These are phyloP conservation scores for Serendipita sp. DNA, from an alignment of 768 basidiomycete genomes.

Conservation along the genomic window DNA sequence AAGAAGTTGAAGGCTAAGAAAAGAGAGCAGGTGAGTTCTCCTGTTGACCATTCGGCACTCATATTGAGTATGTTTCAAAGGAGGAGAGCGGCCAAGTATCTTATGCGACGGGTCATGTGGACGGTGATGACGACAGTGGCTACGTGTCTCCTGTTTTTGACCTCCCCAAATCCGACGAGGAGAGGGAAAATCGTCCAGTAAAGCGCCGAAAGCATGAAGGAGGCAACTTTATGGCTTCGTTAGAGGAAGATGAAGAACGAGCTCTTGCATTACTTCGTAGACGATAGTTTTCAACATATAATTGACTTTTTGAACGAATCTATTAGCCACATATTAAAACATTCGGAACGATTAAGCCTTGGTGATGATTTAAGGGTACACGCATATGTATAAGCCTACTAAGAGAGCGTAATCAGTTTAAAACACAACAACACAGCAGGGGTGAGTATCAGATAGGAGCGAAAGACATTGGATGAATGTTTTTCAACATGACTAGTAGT, in stretches of 20 bases:
- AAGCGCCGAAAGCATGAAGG: slow-evolving; percentile 19
- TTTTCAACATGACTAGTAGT: slow-evolving; percentile 18
- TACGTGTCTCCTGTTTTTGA: slow-evolving; percentile 60
- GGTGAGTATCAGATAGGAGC: slow-evolving; percentile 26
- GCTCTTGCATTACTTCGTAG: slow-evolving; percentile 37
- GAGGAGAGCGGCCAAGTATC: background rate
- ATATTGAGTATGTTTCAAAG: background rate
- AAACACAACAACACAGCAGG: background rate
- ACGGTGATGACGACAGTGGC: slow-evolving; percentile 27
- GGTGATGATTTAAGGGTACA: too few species aligned
- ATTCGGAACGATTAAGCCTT: too few species aligned
- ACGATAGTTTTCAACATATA: too few species aligned
- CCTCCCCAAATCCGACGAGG: slow-evolving; percentile 22
- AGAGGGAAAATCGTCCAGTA: slow-evolving; percentile 17
- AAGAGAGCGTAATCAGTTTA: too few species aligned
- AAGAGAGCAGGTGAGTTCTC: slow-evolving; percentile 32
- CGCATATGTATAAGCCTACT: too few species aligned
- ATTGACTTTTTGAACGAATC: too few species aligned
- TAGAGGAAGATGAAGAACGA: slow-evolving; percentile 45
- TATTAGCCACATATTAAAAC: too few species aligned
- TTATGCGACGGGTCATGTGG: slow-evolving; percentile 6
- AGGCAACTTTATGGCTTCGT: background rate
- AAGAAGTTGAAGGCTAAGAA: slow-evolving; percentile 86
- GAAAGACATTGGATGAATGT: slow-evolving; percentile 25
- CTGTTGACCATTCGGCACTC: background rate